Evolutionary conservation across 2,329 filamentous ascomycete genomes (phyloP), one percentile per base, ranked within the genome.

Genomic region (Aspergillus sp.): DNA sequence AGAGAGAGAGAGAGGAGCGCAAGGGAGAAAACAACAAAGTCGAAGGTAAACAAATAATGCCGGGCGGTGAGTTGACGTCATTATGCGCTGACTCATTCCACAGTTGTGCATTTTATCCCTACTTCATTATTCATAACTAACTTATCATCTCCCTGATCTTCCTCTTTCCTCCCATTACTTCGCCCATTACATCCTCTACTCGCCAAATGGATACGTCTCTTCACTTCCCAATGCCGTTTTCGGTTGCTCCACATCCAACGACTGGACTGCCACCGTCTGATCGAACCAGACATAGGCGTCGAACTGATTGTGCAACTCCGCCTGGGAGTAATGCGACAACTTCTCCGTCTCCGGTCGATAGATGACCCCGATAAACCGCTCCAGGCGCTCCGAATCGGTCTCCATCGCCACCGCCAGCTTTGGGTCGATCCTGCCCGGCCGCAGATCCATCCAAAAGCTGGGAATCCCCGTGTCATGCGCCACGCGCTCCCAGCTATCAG

Each of bases 281-380:
- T 84, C 81, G 59, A 84, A 82, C 80, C 81, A 84, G 4, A 83
- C 64, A 57, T 78, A 78, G 1, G 73, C 80, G 64, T 84, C 81
- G 57, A 83, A 79, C 69, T 84, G 82, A 50, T 78, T 71, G 46
- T 79, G 74, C 52, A 84, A 68, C 51, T 77, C 71, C 0, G 80
- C 77, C 20, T 73, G 67, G 9, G 79, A 80, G 65, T 84, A 84
- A 63, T 84, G 81, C 42, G 80, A 82, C 59, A 75, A 69, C 7
- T 76, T 67, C 67, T 84, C 82, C 0, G 81, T 82, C n/a, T 73
- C 70, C 3, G 81, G 81, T 3, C 77, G 72, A 64, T 84, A 84
- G 36, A 84, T 80, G 12, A 84, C 82, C 0, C 81, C 82, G 49
- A 84, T 84, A 62, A 83, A 84, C 11, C 82, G 73, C 70, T 84